Percentiles rank a stretch among this genome's conserved stretches.
phyloP scores from a whole-genome alignment of 2,329 filamentous ascomycete genomes.

The Aotearoamyces nothofagi region DNA sequence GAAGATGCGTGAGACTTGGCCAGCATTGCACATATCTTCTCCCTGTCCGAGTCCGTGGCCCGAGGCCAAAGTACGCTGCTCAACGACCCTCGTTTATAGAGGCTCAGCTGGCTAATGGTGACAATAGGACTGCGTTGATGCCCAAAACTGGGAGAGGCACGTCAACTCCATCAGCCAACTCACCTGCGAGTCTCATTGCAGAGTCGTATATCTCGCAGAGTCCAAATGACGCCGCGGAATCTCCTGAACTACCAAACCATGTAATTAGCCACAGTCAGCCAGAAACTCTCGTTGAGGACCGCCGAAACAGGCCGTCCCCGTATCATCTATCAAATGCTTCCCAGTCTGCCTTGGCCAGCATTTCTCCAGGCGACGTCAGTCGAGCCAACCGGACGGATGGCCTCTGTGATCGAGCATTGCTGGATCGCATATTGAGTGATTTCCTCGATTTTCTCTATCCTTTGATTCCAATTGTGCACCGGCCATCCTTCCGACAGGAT shows the following conservation, averaged over 20 bases:
- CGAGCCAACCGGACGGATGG: background rate
- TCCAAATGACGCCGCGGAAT: background rate
- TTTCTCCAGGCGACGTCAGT: too few relatives aligned
- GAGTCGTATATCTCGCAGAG: background rate
- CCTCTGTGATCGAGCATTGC: slow-evolving; percentile 1
- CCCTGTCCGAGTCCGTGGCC: slow-evolving; percentile 2
- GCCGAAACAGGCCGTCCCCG: background rate
- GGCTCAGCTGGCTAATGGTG: too few relatives aligned
- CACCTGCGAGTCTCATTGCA: background rate
- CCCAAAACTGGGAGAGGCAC: too few relatives aligned
- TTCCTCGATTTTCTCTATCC: slow-evolving; percentile 3
- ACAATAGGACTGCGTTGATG: too few relatives aligned
- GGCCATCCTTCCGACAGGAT: slow-evolving; percentile 2
- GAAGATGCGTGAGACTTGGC: slow-evolving; percentile 1
- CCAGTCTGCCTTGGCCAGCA: too few relatives aligned
- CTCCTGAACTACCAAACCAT: background rate
- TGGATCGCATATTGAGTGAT: slow-evolving; percentile 2
- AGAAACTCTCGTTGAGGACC: background rate
- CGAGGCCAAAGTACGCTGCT: background rate
- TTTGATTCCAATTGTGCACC: slow-evolving; percentile 3
- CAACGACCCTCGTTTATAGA: background rate
- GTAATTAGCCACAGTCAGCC: background rate
- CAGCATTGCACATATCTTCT: slow-evolving; percentile 2
- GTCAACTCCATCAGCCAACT: background rate
- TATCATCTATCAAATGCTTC: too few relatives aligned